Conservation (phyloP, 345 rosid species). For the Psidium friedrichsthalianum region DNA sequence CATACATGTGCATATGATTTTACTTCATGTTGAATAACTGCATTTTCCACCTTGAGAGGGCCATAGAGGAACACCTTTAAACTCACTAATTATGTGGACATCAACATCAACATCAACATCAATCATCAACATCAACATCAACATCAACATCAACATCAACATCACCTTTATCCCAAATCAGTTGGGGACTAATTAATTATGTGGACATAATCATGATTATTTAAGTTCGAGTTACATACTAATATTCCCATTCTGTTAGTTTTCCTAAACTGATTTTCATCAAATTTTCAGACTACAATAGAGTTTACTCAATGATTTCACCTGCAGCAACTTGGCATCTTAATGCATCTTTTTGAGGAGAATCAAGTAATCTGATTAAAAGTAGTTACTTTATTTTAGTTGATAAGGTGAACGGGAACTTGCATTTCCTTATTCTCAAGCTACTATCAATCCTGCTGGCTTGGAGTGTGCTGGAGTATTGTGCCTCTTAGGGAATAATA, state of each 20-base stretch:
- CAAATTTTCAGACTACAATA: not conserved
- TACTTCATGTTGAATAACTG: not conserved
- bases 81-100: not conserved
- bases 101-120: too few species aligned
- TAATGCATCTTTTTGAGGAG: not conserved
- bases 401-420: not conserved
- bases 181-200: too few species aligned
- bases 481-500: not conserved
- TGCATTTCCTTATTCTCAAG: not conserved
- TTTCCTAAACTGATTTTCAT: not conserved
- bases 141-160: too few species aligned
- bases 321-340: not conserved
- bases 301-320: not conserved
- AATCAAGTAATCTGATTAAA: not conserved
- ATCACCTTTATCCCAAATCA: too few species aligned
- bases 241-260: not conserved
- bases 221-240: not conserved
- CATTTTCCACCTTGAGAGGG: not conserved
- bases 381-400: not conserved
- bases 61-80: not conserved
- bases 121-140: too few species aligned
- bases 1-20: not conserved
- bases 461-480: not conserved
- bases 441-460: not conserved
- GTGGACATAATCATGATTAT: not conserved